These are phyloP conservation scores for Fraxinus ornus DNA, from an alignment of 305 asterid genomes.

Conservation along the genomic window DNA sequence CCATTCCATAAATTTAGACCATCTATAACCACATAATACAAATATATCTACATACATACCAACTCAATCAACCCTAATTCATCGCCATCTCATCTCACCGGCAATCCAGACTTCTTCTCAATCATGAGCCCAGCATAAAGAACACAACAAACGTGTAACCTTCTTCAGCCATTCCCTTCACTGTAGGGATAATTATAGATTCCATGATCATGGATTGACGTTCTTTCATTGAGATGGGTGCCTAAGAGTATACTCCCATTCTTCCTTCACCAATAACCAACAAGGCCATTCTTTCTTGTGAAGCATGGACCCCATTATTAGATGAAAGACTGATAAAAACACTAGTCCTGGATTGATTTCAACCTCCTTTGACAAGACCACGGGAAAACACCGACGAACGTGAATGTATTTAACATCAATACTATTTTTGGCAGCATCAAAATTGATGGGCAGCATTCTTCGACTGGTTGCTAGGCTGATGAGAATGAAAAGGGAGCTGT, in stretches of 20 bases:
- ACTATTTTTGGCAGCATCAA: slow-evolving; percentile 9
- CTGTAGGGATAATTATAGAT: slow-evolving; percentile 86
- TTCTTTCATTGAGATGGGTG: slow-evolving; percentile 78
- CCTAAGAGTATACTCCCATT: slow-evolving; percentile 99
- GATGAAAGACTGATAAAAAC: slow-evolving; percentile 24
- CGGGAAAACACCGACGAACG: slow-evolving; percentile 23
- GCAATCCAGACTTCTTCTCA: slow-evolving; percentile 79
- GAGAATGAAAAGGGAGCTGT: slow-evolving; percentile 40
- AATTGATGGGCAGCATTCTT: slow-evolving; percentile 59
- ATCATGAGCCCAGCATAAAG: slow-evolving; percentile 94
- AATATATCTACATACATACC: too few relatives aligned
- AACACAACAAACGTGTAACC: slow-evolving; percentile 92
- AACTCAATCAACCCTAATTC: too few relatives aligned
- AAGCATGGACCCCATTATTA: slow-evolving; percentile 25
- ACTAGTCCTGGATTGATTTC: slow-evolving; percentile 4
- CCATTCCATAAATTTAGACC: too few relatives aligned
- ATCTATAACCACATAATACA: too few relatives aligned
- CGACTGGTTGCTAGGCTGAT: slow-evolving; percentile 54
- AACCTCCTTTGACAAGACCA: slow-evolving; percentile 10
- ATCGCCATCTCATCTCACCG: slow-evolving; percentile 9
- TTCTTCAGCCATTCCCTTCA: slow-evolving; percentile 85
- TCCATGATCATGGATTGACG: slow-evolving; percentile 78
- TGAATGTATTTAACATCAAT: slow-evolving; percentile 1
- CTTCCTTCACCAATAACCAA: slow-evolving; percentile 99
- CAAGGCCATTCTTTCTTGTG: slow-evolving; percentile 70